Evolutionary conservation across 495 filamentous ascomycete species (phyloP).

Genomic region (Penicillium cosmopolitanum): DNA sequence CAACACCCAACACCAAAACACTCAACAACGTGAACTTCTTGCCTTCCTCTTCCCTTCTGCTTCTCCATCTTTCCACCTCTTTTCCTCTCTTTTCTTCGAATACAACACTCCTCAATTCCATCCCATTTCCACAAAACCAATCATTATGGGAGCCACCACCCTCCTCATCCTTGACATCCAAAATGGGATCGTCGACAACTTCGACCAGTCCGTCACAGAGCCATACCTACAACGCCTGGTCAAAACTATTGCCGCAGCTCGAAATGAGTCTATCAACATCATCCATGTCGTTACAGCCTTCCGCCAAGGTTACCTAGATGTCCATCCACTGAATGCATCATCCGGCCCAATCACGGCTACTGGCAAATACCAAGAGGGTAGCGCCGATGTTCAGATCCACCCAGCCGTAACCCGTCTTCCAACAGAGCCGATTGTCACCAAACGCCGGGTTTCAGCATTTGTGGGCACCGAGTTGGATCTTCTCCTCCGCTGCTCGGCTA

Average conservation of each 20-base stretch:
- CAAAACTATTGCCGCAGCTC: conserved; percentile 28
- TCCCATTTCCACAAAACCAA: background rate
- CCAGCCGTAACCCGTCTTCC: conserved; percentile 23
- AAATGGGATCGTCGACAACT: conserved; percentile 28
- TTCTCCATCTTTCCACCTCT: background rate
- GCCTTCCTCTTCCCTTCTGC: background rate
- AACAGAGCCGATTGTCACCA: conserved; percentile 36
- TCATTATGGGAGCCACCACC: conserved; percentile 33
- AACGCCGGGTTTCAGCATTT: conserved; percentile 44
- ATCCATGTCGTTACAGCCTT: conserved; percentile 41
- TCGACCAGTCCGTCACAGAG: conserved; percentile 13
- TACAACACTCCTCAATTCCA: background rate
- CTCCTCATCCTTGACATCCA: conserved; percentile 45
- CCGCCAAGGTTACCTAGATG: conserved; percentile 38
- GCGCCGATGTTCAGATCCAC: conserved; percentile 26
- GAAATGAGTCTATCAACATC: conserved; percentile 28
- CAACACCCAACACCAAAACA: background rate
- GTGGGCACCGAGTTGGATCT: conserved; percentile 39
- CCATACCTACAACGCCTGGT: conserved; percentile 33
- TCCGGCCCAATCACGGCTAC: conserved; percentile 18
- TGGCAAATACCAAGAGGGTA: conserved; percentile 29
- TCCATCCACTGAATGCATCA: conserved; percentile 27
- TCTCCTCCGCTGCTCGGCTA: conserved; percentile 34
- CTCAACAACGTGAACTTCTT: background rate
- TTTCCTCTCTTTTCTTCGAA: background rate